Evolutionary conservation across 345 rosid species (phyloP).

Genomic region (Moricandia arvensis): DNA sequence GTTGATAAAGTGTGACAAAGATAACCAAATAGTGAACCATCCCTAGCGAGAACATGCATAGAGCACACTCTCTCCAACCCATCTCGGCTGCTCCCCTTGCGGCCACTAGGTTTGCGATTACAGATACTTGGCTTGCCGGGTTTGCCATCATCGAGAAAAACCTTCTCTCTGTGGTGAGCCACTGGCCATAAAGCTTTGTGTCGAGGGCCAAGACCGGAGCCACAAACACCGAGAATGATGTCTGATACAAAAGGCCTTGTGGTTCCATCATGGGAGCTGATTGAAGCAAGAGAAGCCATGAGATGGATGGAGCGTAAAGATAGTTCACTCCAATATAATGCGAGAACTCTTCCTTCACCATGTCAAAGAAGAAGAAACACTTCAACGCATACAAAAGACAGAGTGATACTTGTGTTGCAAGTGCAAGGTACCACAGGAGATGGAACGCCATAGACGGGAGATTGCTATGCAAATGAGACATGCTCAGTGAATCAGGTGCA

Average conservation of each 20-base stretch:
- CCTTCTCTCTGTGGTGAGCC: conserved; percentile 68
- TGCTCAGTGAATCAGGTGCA: conserved; percentile 19
- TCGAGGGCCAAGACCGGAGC: conserved; percentile 55
- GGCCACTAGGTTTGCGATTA: conserved; percentile 60
- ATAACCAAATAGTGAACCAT: conserved; percentile 65
- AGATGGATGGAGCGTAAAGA: conserved; percentile 63
- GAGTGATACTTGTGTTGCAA: conserved; percentile 39
- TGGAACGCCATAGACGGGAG: conserved; percentile 44
- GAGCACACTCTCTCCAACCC: conserved; percentile 61
- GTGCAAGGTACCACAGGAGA: conserved; percentile 49
- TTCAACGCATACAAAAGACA: conserved; percentile 42
- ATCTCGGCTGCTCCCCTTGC: conserved; percentile 55
- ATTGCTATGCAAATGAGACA: conserved; percentile 34
- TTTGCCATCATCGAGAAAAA: conserved; percentile 57
- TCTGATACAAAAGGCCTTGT: not conserved
- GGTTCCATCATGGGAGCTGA: conserved; percentile 45
- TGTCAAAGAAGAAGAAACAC: conserved; percentile 41
- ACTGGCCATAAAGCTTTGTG: conserved; percentile 69
- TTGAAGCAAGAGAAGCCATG: conserved; percentile 69
- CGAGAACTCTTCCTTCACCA: conserved; percentile 53
- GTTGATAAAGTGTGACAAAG: conserved; percentile 72
- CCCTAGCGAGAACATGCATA: conserved; percentile 64
- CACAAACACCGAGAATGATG: conserved; percentile 47
- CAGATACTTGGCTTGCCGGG: conserved; percentile 63
- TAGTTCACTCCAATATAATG: conserved; percentile 63